A percentile compares a stretch with the other conserved stretches of the same genome.
phyloP scores from a whole-genome alignment of 805 yeast species.

The Wickerhamomyces chaumierensis region DNA sequence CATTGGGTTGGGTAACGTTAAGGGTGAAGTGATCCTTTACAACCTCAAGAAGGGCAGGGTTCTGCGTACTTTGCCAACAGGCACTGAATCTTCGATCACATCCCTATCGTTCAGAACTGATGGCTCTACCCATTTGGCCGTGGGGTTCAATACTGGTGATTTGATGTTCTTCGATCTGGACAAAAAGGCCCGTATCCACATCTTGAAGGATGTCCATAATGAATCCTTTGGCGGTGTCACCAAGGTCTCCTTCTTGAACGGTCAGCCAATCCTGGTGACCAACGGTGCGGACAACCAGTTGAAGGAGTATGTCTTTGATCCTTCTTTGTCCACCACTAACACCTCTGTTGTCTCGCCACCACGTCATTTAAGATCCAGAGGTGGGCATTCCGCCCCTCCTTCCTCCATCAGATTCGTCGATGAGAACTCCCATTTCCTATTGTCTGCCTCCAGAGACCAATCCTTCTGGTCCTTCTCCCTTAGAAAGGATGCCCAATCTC shows the following conservation, averaged over 20 bases:
- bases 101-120: constrained; percentile 86
- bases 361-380: constrained; percentile 81
- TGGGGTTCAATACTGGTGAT: constrained; percentile 73
- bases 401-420: constrained; percentile 65
- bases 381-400: constrained; percentile 96
- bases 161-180: constrained; percentile 76
- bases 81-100: constrained; percentile 26
- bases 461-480: constrained; percentile 88
- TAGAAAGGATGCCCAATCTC: constrained; percentile 93
- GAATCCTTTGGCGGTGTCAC: constrained; percentile 71
- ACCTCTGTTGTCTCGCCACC: constrained; percentile 74
- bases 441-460: constrained; percentile 79
- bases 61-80: constrained; percentile 36
- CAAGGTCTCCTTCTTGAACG: constrained; percentile 64
- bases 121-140: constrained; percentile 72
- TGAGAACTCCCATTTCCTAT: constrained; percentile 68
- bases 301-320: constrained; percentile 90
- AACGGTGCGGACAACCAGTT: constrained; percentile 86
- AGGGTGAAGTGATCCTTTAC: constrained; percentile 55
- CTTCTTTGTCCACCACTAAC: constrained; percentile 55
- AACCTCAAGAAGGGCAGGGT: constrained; percentile 56
- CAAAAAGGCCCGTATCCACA: constrained; percentile 61
- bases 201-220: constrained; percentile 60
- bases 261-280: constrained; percentile 84
- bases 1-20: constrained; percentile 62